These are phyloP conservation scores for Alternaria conjuncta DNA, from an alignment of 2,329 filamentous ascomycete species.

Conservation along the genomic window DNA sequence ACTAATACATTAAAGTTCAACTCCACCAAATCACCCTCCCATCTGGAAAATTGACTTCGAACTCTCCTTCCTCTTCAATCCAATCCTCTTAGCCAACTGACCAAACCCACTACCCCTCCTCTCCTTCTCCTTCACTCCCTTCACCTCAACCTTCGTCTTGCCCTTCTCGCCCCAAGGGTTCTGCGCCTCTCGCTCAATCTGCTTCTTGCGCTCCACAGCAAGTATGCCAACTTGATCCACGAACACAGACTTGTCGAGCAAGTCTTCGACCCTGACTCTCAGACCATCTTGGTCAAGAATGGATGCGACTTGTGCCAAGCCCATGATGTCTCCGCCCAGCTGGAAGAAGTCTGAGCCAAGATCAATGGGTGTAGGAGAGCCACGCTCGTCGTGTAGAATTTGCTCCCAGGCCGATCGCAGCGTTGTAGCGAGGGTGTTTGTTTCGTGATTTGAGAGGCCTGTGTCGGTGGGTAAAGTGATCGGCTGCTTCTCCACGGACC, in stretches of 20 bases:
- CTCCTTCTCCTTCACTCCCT: slow-evolving; percentile 18
- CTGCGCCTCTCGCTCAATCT: slow-evolving; percentile 33
- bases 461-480: slow-evolving; percentile 34
- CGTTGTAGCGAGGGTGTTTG: slow-evolving; percentile 28
- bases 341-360: slow-evolving; percentile 43
- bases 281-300: slow-evolving; percentile 38
- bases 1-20: neutral
- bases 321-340: slow-evolving; percentile 45
- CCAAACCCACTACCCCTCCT: slow-evolving; percentile 14
- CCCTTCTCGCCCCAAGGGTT: slow-evolving; percentile 42
- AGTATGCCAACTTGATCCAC: slow-evolving; percentile 38
- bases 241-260: slow-evolving; percentile 40
- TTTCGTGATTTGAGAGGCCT: slow-evolving; percentile 33
- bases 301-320: slow-evolving; percentile 38
- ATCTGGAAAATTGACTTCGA: neutral
- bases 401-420: slow-evolving; percentile 40
- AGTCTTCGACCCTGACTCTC: slow-evolving; percentile 37
- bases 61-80: slow-evolving; percentile 28
- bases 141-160: slow-evolving; percentile 15
- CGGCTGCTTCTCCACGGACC: slow-evolving; percentile 32
- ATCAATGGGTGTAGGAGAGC: slow-evolving; percentile 25
- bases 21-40: neutral
- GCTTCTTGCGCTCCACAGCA: slow-evolving; percentile 33
- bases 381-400: slow-evolving; percentile 36
- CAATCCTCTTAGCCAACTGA: slow-evolving; percentile 24